A percentile compares a stretch with the other conserved stretches of the same genome.
Evolutionary conservation across 805 yeast genomes (phyloP).

Genomic region (Gaillardinia entomophila): DNA sequence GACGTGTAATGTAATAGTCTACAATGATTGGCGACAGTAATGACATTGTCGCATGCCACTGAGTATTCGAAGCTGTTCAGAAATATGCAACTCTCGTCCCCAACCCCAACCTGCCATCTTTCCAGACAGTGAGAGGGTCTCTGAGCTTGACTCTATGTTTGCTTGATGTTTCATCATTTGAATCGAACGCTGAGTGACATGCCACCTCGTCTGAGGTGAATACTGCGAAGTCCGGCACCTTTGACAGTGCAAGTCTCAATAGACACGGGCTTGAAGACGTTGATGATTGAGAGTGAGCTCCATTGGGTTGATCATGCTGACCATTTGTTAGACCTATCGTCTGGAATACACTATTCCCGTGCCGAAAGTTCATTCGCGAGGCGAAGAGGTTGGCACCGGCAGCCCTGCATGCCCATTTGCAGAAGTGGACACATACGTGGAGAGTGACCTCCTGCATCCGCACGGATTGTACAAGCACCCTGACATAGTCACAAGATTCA

Average conservation of each 20-base stretch:
- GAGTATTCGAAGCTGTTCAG: constrained; percentile 14
- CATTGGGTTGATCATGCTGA: constrained; percentile 59
- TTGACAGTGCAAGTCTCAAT: constrained; percentile 52
- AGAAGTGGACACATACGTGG: constrained; percentile 19
- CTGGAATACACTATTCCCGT: constrained; percentile 51
- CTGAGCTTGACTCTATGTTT: constrained; percentile 93
- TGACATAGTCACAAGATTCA: constrained; percentile 11
- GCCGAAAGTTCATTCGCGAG: constrained; percentile 52
- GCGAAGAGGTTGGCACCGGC: no score
- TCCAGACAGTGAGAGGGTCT: constrained; percentile 47
- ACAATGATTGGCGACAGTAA: no score
- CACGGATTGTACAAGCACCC: constrained; percentile 2
- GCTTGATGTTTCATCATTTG: constrained; percentile 69
- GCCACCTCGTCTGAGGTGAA: constrained; percentile 16
- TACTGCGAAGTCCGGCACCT: constrained; percentile 49
- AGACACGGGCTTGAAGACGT: constrained; percentile 34
- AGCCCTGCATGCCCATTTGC: no score
- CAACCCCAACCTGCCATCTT: constrained; percentile 36
- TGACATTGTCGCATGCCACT: background rate
- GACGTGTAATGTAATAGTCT: background rate
- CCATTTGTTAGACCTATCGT: constrained; percentile 76
- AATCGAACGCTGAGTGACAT: constrained; percentile 15
- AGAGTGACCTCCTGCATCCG: constrained; percentile 11
- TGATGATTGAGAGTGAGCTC: constrained; percentile 79
- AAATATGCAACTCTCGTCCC: constrained; percentile 69